phyloP scores from a whole-genome alignment of 306 rosid genomes.

The Begonia masoniana region DNA sequence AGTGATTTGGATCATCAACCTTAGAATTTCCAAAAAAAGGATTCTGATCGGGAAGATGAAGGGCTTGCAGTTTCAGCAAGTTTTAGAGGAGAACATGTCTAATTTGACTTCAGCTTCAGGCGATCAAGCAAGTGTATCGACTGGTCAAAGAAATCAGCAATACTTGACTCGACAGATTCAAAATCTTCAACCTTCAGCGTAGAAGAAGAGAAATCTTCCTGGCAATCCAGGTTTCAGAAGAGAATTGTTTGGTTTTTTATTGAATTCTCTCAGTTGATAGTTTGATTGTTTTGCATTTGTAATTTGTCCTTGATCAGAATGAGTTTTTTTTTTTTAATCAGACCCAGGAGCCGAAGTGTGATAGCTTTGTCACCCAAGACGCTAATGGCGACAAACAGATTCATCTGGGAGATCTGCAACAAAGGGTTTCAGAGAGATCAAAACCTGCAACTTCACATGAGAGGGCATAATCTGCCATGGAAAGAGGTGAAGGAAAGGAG shows the following conservation, averaged over 20 bases:
- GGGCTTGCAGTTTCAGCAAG: no score
- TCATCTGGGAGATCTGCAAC: conserved; percentile 16
- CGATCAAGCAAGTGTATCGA: conserved; percentile 55
- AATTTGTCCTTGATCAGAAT: no score
- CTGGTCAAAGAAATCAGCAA: conserved; percentile 5
- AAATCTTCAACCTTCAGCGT: conserved; percentile 20
- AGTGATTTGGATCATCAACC: background rate
- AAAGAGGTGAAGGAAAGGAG: conserved; percentile 20
- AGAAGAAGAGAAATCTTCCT: conserved; percentile 89
- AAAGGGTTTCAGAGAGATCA: conserved; percentile 19
- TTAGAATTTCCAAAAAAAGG: background rate
- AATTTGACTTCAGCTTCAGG: conserved; percentile 90
- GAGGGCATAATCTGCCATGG: conserved; percentile 22
- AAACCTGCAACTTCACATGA: conserved; percentile 11
- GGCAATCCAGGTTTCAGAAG: conserved; percentile 74
- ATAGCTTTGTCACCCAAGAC: conserved; percentile 16
- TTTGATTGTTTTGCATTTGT: background rate
- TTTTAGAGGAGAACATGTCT: conserved; percentile 67
- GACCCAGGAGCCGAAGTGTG: conserved; percentile 19
- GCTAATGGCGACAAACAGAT: conserved; percentile 13
- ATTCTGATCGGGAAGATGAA: no score
- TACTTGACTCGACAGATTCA: background rate
- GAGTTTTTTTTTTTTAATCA: conserved; percentile 1
- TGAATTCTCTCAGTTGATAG: background rate
- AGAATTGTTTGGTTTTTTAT: no score